phyloP scores from a whole-genome alignment of 345 rosid species.

The Microcos paniculata region DNA sequence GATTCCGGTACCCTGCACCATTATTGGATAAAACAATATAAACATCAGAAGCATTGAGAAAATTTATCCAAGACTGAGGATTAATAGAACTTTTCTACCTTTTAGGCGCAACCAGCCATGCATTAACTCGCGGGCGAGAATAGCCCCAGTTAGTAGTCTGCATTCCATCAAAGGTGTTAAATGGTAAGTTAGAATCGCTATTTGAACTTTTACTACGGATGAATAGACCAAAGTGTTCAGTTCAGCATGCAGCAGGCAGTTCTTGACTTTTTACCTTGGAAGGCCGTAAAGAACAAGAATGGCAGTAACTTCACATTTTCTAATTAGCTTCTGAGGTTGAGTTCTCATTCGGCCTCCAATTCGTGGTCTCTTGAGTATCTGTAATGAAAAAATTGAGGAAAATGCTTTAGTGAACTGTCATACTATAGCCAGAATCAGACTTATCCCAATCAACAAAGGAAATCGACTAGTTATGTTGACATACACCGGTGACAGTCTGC shows the following conservation, averaged over 20 bases:
- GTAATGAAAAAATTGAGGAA: constrained; percentile 17
- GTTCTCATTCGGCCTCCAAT: constrained; percentile 80
- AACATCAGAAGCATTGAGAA: background rate
- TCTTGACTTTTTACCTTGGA: constrained; percentile 56
- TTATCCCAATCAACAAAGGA: background rate
- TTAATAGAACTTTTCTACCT: constrained; percentile 39
- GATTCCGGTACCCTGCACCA: constrained; percentile 69
- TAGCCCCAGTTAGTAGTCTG: constrained; percentile 94
- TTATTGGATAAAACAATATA: background rate
- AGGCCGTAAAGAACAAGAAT: constrained; percentile 95
- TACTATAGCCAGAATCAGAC: no score
- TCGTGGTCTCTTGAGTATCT: constrained; percentile 66
- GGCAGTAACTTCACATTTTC: constrained; percentile 94
- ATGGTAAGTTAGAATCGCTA: background rate
- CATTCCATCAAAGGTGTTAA: constrained; percentile 1
- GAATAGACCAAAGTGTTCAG: background rate
- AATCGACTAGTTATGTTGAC: constrained; percentile 16
- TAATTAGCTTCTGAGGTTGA: constrained; percentile 68
- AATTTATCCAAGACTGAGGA: background rate
- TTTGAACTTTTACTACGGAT: background rate
- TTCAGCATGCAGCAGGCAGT: background rate
- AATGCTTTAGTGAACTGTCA: background rate
- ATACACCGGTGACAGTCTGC: constrained; percentile 87
- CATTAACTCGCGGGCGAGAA: constrained; percentile 93
- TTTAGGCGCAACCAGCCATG: constrained; percentile 92